phyloP scores from a whole-genome alignment of 768 basidiomycete genomes.

The Rhodotorula paludigena region DNA sequence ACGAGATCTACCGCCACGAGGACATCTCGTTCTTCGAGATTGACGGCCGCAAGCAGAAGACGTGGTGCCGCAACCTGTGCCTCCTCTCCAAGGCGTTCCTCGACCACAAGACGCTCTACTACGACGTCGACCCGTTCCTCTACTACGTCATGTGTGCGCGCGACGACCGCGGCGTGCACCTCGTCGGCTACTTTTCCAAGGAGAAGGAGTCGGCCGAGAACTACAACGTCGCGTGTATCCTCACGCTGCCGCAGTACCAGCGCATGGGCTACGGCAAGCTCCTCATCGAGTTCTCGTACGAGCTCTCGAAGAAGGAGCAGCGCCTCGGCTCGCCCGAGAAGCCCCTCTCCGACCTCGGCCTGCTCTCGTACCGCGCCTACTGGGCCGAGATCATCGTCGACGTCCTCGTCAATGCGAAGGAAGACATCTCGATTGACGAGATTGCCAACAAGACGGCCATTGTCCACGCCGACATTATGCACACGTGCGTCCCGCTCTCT shows the following conservation, averaged over 20 bases:
- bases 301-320: conserved; percentile 90
- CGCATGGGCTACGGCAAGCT: conserved; percentile 91
- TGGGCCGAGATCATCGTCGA: conserved; percentile 92
- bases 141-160: conserved; percentile 96
- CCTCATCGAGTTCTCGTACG: conserved; percentile 96
- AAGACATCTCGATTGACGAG: conserved; percentile 87
- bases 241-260: conserved; percentile 97
- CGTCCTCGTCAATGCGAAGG: conserved; percentile 66
- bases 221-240: conserved; percentile 98
- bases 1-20: conserved; percentile 97
- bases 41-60: conserved; percentile 89
- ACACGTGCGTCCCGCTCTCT: conserved; percentile 66
- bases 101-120: conserved; percentile 98
- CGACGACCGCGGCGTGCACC: conserved; percentile 83
- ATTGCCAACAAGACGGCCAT: conserved; percentile 93
- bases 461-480: conserved; percentile 93
- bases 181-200: conserved; percentile 98
- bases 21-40: conserved; percentile 98
- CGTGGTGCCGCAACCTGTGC: conserved; percentile 95
- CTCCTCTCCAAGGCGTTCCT: conserved; percentile 95
- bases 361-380: conserved; percentile 88
- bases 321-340: conserved; percentile 98
- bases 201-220: conserved; percentile 97
- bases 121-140: conserved; percentile 99
- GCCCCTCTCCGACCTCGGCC: conserved; percentile 86